Evolutionary conservation across 2,329 filamentous ascomycete species (phyloP).

Genomic region (Clathrospora elynae): DNA sequence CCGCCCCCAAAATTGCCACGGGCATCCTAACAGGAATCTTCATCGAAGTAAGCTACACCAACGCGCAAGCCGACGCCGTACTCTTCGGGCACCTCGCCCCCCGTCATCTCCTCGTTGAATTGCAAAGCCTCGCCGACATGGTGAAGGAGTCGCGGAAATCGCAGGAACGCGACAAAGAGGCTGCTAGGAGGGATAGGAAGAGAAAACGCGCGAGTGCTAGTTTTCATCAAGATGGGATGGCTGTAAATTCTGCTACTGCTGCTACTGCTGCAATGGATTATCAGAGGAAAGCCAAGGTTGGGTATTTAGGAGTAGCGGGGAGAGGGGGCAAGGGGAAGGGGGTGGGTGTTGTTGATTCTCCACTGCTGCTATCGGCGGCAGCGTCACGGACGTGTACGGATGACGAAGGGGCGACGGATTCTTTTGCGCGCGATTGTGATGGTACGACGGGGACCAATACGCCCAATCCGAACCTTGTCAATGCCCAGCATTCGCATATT

Average conservation of each 20-base stretch:
- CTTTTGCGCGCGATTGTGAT: slow-evolving; percentile 15
- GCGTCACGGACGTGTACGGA: slow-evolving; percentile 18
- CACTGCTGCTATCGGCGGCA: slow-evolving; percentile 20
- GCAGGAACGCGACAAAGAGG: slow-evolving; percentile 42
- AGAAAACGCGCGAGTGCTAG: slow-evolving; percentile 63
- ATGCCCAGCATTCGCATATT: slow-evolving; percentile 17
- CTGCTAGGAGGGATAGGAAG: slow-evolving; percentile 58
- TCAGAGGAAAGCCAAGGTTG: slow-evolving; percentile 23
- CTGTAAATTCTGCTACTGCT: no score
- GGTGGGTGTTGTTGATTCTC: no score
- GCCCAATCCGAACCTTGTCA: slow-evolving; percentile 8
- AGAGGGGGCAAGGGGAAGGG: slow-evolving; percentile 15
- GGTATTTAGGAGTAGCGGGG: slow-evolving; percentile 12
- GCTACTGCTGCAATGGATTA: neutral
- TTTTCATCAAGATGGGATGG: no score
- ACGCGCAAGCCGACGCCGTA: slow-evolving; percentile 74
- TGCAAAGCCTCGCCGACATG: slow-evolving; percentile 71
- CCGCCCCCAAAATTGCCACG: slow-evolving; percentile 78
- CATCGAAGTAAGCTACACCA: slow-evolving; percentile 93
- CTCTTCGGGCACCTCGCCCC: slow-evolving; percentile 91
- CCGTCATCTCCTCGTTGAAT: slow-evolving; percentile 77
- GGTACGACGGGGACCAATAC: slow-evolving; percentile 29
- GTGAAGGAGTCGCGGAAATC: slow-evolving; percentile 60
- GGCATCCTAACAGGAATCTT: slow-evolving; percentile 80
- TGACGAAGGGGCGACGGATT: slow-evolving; percentile 40